Base-by-base conservation (phyloP, 768 basidiomycete genomes). In the Kwoniella sp. region DNA sequence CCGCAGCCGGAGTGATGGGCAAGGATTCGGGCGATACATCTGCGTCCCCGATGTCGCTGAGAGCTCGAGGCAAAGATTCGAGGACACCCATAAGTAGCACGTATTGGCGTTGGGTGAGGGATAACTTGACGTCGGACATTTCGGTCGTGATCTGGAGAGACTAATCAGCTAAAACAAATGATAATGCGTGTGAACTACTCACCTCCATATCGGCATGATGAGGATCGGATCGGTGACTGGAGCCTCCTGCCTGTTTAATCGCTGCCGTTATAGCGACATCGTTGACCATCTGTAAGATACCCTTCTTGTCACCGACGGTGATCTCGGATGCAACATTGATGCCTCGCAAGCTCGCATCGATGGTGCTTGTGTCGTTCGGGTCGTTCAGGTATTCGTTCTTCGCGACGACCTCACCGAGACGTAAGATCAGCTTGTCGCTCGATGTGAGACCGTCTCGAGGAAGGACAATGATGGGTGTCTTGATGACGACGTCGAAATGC, bases 381-480 rank as follows among this genome's bases (percentile, higher is more conserved):
- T 78, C 75, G n/a, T 73, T 69, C 22, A 79, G 76, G 70, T 88
- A 91, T 28, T 83, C 82, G 78, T 99, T 99, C 61, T 83, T 85
- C 20, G 93, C 93, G 22, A 84, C 85, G 52, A 98, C 89, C 81
- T 95, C 91, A 47, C 96, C 96, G 0, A 99, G 86, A 57, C 90
- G 86, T 81, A 96, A 85, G 8, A 89, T 85, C 37, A 99, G 83
- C 28, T 85, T 82, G 79, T 98, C 91, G 13, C 81, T 83, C 8
- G 88, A 87, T 5, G 77, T 81, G 1, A 84, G 79, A 1, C 77
- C 76, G 74, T 90, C 84, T 8, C 87, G 85, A 12, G 96, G 96
- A 75, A 97, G 88, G 26, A 95, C 84, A 53, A 98, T 79, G 70
- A 99, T 97, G 0, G 96, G 96, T 0, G 93, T 89, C 81, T 92